Evolutionary conservation across 176 grass and related monocot species (phyloP).

Genomic region (Aegilops umbellulata): DNA sequence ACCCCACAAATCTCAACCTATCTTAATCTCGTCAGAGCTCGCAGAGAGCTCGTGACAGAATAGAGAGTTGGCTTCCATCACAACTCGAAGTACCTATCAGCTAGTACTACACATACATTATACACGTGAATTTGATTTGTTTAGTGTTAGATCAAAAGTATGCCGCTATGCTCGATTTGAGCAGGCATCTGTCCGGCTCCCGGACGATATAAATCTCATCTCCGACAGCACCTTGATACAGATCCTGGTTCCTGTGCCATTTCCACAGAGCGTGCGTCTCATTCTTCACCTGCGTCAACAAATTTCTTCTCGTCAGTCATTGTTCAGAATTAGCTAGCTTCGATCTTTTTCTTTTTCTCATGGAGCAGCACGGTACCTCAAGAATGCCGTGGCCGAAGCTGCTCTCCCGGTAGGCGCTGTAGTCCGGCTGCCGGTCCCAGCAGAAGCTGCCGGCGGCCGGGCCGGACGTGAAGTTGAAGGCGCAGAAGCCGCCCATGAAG

Average conservation of each 20-base stretch:
- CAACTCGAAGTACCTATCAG: neutral
- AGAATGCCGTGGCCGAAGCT: constrained; percentile 91
- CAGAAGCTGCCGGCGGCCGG: constrained; percentile 70
- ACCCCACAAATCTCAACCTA: too few species aligned
- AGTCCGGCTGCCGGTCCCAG: constrained; percentile 53
- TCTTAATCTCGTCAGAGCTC: too few species aligned
- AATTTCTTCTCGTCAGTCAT: neutral
- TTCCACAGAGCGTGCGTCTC: constrained; percentile 87
- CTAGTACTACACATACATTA: neutral
- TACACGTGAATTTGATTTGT: neutral
- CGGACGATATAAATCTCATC: constrained; percentile 82
- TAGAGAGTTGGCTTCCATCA: neutral
- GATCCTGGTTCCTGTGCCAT: constrained; percentile 84
- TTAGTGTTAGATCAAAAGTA: neutral
- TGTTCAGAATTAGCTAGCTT: neutral
- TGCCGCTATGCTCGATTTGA: neutral
- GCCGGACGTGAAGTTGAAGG: constrained; percentile 64
- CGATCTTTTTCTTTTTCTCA: neutral
- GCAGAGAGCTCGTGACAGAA: neutral
- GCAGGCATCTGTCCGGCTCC: constrained; percentile 50
- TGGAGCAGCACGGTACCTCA: constrained; percentile 40
- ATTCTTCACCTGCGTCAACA: constrained; percentile 63
- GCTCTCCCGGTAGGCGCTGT: constrained; percentile 28
- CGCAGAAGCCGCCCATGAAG: constrained; percentile 28
- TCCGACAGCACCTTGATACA: constrained; percentile 25